These are phyloP conservation scores for Panicum miliaceum DNA, from an alignment of 176 grass and related monocot species.

Conservation along the genomic window DNA sequence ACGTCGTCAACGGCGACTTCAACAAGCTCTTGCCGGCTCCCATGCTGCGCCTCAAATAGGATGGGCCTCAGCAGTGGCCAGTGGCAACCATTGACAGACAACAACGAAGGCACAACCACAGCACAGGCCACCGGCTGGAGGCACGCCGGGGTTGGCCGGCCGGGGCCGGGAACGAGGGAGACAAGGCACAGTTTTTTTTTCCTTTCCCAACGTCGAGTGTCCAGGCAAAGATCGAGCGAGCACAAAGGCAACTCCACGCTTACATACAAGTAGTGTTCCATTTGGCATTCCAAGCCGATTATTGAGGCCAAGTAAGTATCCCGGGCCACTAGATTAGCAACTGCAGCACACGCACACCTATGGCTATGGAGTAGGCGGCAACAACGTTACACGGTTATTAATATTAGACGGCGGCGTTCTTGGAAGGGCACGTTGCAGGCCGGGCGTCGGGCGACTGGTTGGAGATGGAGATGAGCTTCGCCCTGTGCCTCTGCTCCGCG, in stretches of 20 bases:
- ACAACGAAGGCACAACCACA: too few species aligned
- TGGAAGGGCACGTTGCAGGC: slow-evolving; percentile 33
- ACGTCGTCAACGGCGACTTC: background rate
- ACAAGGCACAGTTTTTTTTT: too few species aligned
- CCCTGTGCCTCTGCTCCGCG: slow-evolving; percentile 56
- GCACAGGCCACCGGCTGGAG: too few species aligned
- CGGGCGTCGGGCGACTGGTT: slow-evolving; percentile 53
- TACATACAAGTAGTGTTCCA: background rate
- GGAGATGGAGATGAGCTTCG: slow-evolving; percentile 82
- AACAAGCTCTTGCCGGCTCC: background rate
- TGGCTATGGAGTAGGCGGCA: background rate
- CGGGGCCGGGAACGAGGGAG: too few species aligned
- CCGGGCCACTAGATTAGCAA: slow-evolving; percentile 32
- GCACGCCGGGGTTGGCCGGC: too few species aligned
- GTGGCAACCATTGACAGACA: too few species aligned
- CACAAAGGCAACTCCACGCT: background rate
- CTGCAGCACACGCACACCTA: background rate
- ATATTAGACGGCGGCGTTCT: slow-evolving; percentile 37
- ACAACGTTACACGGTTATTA: background rate
- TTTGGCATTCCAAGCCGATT: slow-evolving; percentile 34
- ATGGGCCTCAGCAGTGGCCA: too few species aligned
- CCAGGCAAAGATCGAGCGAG: background rate
- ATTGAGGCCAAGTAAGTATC: slow-evolving; percentile 20
- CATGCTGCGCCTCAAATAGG: too few species aligned
- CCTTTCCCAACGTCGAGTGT: background rate